Base-by-base conservation (phyloP, 345 rosid genomes). In the Aquilaria malaccensis region DNA sequence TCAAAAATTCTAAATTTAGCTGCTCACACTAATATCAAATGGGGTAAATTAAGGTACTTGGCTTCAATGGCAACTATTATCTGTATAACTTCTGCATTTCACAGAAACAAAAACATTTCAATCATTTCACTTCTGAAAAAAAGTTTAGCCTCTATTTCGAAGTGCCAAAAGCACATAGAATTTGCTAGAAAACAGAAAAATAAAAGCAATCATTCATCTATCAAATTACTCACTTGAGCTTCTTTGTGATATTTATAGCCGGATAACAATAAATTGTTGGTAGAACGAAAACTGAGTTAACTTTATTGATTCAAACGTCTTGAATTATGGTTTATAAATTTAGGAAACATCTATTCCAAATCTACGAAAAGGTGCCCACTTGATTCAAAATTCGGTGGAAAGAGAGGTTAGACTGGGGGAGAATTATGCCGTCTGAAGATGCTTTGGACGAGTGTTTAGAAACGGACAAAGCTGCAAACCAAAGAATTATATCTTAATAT, bases 341-440 rank as follows among this genome's bases (percentile, higher is more conserved):
- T 49, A 50, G 9, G 13, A 33, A 56, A 6, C 54, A 70, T 30
- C 45, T 46, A 56, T 37, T 30, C 22, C 22, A 22, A 22, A 22
- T 22, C 22, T 22, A 22, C 22, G 22, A 22, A 22, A 22, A 22
- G 22, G 22, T 22, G 22, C 22, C 22, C 22, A 22, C 22, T 22
- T 22, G 22, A 62, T 50, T 63, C 45, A 9, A 45, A 3, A 3
- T 58, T 48, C 74, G 64, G 56, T 59, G 32, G 15, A 70, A 53
- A 69, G 67, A 52, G 60, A 58, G 68, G 1, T 54, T 41, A n/a
- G 45, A 7, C 13, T 12, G 31, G 33, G 56, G 47, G 45, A 29
- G 41, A 68, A 62, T 45, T 47, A 75, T 76, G 72, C 81, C 55
- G 53, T 52, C 22, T 9, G 33, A 33, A 77, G 83, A 77, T 76